A percentile compares a stretch with the other conserved stretches of the same genome.
Evolutionary conservation across 2,329 filamentous ascomycete genomes (phyloP).

Genomic region (Pestalotiopsis sp.): DNA sequence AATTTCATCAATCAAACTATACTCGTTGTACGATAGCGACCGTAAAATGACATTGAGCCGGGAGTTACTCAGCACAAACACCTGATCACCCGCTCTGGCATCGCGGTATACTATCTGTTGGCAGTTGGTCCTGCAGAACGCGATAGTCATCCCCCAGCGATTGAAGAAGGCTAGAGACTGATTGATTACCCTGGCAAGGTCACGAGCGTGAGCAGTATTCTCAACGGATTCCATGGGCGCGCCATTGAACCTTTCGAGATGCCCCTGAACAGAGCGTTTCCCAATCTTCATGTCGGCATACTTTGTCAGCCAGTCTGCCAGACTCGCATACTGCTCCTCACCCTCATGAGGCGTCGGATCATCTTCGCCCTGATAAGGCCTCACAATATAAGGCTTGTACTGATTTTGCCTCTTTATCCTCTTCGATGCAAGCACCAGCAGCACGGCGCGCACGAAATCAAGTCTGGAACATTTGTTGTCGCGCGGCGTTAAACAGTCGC

Average conservation of each 20-base stretch:
- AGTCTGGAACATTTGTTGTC: too few relatives aligned
- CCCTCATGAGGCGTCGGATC: too few relatives aligned
- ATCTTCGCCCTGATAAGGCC: too few relatives aligned
- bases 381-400: too few relatives aligned
- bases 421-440: too few relatives aligned
- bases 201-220: not conserved
- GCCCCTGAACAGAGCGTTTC: not conserved
- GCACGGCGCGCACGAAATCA: too few relatives aligned
- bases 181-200: not conserved
- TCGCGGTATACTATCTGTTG: not conserved
- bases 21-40: not conserved
- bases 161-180: not conserved
- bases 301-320: too few relatives aligned
- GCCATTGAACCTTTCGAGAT: not conserved
- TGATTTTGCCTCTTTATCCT: too few relatives aligned
- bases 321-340: too few relatives aligned
- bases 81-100: not conserved
- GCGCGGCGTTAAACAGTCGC: too few relatives aligned
- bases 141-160: not conserved
- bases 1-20: not conserved
- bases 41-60: conserved; percentile 1
- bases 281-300: too few relatives aligned
- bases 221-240: not conserved
- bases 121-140: not conserved
- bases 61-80: not conserved